Evolutionary conservation across 2,329 filamentous ascomycete species (phyloP).

Genomic region (Fusarium chuoi): DNA sequence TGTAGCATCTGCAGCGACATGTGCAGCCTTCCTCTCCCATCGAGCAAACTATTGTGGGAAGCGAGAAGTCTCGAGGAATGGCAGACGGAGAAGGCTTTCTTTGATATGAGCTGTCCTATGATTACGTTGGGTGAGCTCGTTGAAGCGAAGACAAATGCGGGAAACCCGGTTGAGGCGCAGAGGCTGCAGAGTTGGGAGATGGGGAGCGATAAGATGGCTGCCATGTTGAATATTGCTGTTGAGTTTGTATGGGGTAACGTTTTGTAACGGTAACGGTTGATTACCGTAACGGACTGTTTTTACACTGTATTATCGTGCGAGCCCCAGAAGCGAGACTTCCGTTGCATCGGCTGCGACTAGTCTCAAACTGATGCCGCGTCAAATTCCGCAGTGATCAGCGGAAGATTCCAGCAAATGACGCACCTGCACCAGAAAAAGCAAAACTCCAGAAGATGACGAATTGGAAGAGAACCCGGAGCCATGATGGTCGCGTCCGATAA

Average conservation of each 20-base stretch:
- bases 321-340: not conserved
- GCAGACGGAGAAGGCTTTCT: slow-evolving; percentile 36
- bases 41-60: slow-evolving; percentile 40
- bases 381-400: not conserved
- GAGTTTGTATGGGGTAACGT: slow-evolving; percentile 31
- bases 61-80: slow-evolving; percentile 41
- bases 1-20: slow-evolving; percentile 9
- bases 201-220: slow-evolving; percentile 40
- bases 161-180: not conserved
- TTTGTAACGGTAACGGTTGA: not conserved
- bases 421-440: not conserved
- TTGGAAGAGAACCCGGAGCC: not conserved
- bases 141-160: not conserved
- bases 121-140: slow-evolving; percentile 36
- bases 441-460: not conserved
- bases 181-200: slow-evolving; percentile 41
- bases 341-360: not conserved
- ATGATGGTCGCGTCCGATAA: no score
- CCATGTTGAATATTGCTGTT: slow-evolving; percentile 39
- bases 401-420: not conserved
- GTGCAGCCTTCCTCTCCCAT: slow-evolving; percentile 24
- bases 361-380: not conserved
- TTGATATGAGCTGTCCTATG: slow-evolving; percentile 20
- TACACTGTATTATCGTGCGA: not conserved
- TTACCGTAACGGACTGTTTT: not conserved